Evolutionary conservation across 2,329 filamentous ascomycete genomes (phyloP).

Genomic region (Cadophora malorum): DNA sequence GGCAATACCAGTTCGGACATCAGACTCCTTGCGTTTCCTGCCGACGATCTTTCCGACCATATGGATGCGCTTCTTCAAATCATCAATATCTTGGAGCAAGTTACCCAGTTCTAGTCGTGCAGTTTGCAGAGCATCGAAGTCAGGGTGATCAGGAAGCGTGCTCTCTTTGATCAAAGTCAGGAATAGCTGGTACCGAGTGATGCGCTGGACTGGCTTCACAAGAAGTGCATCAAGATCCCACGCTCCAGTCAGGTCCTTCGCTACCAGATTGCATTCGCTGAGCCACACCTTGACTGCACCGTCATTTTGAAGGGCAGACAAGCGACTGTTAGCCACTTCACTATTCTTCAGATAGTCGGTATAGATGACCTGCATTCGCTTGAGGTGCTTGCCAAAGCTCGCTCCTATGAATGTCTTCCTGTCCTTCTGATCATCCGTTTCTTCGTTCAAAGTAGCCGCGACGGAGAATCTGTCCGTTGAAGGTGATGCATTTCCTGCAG

Average conservation of each 20-base stretch:
- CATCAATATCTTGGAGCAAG: slow-evolving; percentile 87
- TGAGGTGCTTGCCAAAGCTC: slow-evolving; percentile 54
- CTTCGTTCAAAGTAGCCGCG: slow-evolving; percentile 38
- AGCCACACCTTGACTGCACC: slow-evolving; percentile 81
- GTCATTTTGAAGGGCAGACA: slow-evolving; percentile 69
- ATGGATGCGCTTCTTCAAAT: slow-evolving; percentile 93
- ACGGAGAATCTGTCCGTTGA: slow-evolving; percentile 37
- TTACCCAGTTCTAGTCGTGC: slow-evolving; percentile 63
- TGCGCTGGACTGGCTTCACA: slow-evolving; percentile 94
- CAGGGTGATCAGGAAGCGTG: slow-evolving; percentile 84
- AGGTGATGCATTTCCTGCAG: slow-evolving; percentile 27
- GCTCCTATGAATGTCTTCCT: slow-evolving; percentile 43
- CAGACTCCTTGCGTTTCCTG: slow-evolving; percentile 85
- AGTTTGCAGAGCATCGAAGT: slow-evolving; percentile 67
- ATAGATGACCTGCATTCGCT: slow-evolving; percentile 65
- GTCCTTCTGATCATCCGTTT: slow-evolving; percentile 44
- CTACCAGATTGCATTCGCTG: slow-evolving; percentile 89
- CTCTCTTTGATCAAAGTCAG: slow-evolving; percentile 80
- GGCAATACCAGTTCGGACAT: slow-evolving; percentile 82
- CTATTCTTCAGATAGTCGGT: slow-evolving; percentile 69
- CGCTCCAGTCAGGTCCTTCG: slow-evolving; percentile 88
- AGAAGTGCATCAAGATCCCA: slow-evolving; percentile 97
- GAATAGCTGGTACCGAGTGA: slow-evolving; percentile 91
- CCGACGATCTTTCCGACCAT: slow-evolving; percentile 86
- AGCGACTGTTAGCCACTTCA: slow-evolving; percentile 64